Evolutionary conservation across 2,329 filamentous ascomycete species (phyloP), one percentile per base, ranked within the genome.

Genomic region (Dactylonectria estremocensis): DNA sequence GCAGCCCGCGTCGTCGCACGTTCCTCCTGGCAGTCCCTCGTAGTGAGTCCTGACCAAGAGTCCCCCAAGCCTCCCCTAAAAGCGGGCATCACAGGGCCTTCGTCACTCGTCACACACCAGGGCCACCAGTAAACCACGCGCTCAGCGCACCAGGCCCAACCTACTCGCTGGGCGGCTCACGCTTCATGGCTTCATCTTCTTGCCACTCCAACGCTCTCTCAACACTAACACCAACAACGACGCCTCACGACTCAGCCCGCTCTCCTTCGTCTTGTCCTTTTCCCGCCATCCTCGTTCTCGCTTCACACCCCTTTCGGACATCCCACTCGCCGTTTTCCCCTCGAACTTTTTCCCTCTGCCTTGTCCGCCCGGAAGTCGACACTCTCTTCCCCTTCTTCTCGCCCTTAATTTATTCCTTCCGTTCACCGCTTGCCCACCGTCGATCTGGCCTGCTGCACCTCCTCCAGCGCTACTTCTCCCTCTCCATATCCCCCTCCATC

Each of bases 291-390:
- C 64, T 46, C 64, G 65, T 40, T 62, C 61, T 62, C 35, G 40
- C 66, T 40, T 62, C 61, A 62, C 35, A 45, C 56, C 67, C 64
- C 62, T 63, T 66, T 69, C 60, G 35, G 20, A 10, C 9, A n/a
- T n/a, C 37, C 40, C 46, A 9, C 31, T 45, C 31, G 7, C 45
- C 24, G 24, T 45, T 16, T 61, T 31, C 9, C 24, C 24, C 24
- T 28, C 7, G 24, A 28, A 4, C 54, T 37, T 52, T 24, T n/a
- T 46, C n/a, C 43, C 43, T 22, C 55, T 11, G 31, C 55, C 45
- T 33, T 50, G 56, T 37, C 45, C 18, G 49, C 40, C 16, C 43
- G 16, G 20, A 28, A 20, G 31, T 18, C 40, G n/a, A 8, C 58
- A 59, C 46, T n/a, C 10, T 48, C 57, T 60, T 61, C 56, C 35